Conservation (phyloP, 2,329 filamentous ascomycete genomes). For the Monosporascus sp. region DNA sequence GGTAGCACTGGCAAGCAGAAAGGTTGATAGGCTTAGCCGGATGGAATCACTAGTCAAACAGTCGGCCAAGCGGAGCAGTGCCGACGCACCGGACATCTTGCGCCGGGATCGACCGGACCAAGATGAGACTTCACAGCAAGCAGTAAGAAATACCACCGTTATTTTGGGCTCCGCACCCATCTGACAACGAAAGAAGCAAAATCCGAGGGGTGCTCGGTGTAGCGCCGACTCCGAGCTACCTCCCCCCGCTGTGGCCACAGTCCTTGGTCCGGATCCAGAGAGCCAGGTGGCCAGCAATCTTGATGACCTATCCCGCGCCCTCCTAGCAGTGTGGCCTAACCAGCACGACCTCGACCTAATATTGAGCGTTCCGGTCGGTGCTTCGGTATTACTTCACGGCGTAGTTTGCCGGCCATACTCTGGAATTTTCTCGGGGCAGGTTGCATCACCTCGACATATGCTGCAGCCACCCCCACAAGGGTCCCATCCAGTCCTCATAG, state of each 20-base stretch:
- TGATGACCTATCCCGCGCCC: slow-evolving; percentile 22
- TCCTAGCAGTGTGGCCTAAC: slow-evolving; percentile 34
- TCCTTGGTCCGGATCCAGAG: neutral
- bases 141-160: neutral
- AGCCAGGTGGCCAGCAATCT: slow-evolving; percentile 4
- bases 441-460: slow-evolving; percentile 22
- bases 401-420: slow-evolving; percentile 30
- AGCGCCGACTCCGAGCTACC: neutral
- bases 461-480: slow-evolving; percentile 24
- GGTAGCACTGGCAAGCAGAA: slow-evolving; percentile 7
- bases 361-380: slow-evolving; percentile 20
- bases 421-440: slow-evolving; percentile 7
- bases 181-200: neutral
- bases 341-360: slow-evolving; percentile 33
- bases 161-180: no score
- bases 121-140: neutral
- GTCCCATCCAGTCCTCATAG: slow-evolving; percentile 34
- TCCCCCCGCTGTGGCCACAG: neutral
- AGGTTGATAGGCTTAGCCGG: slow-evolving; percentile 27
- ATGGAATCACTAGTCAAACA: slow-evolving; percentile 32
- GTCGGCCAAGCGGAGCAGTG: slow-evolving; percentile 12
- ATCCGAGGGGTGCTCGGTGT: neutral
- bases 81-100: neutral
- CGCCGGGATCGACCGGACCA: neutral
- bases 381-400: slow-evolving; percentile 30